Base-by-base conservation (phyloP, 2,329 filamentous ascomycete species). In the Aureobasidium sp. region DNA sequence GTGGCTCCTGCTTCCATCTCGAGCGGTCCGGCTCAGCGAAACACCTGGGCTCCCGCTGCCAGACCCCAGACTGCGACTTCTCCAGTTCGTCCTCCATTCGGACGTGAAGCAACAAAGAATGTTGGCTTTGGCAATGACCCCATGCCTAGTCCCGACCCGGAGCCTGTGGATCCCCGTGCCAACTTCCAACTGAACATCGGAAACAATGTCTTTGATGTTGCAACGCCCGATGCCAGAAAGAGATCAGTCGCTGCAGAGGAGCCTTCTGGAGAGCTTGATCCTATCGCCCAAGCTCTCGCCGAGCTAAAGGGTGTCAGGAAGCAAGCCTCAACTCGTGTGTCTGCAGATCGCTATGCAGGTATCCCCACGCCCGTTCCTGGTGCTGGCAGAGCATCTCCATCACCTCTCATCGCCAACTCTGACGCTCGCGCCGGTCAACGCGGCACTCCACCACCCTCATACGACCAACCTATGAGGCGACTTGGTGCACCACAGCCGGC, bases 141-240 rank as follows among this genome's bases (percentile, higher is more conserved):
- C 65, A 69, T 73, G 63, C 74, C 79, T n/a, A 81, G 78, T 66
- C 79, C 78, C 59, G 95, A 91, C 68, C 91, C 90, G 3, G 90
- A 95, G 59, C 89, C 89, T 1, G 92, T 94, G 41, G 94, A 97
- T 70, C 92, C 93, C 61, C 87, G 94, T 64, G 91, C 93, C 44
- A 96, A 89, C 72, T 86, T 97, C 68, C 93, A 96, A 64, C 81
- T 99, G 30, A 97, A 97, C 69, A 85, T 99, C 60, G 94, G 94
- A 8, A 91, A 95, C 68, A 99, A 99, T 68, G 91, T 99, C 11
- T 96, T 99, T 69, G 87, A 96, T 61, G 93, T 99, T 10, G 88
- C 89, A 13, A 88, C 88, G 9, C 87, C 90, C 0, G 89, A 93
- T 63, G 67, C 69, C 30, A 72, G 73, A 41, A 73, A 82, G 45